Conservation (phyloP, 495 filamentous ascomycete genomes). For the Aspergillus biplanus region DNA sequence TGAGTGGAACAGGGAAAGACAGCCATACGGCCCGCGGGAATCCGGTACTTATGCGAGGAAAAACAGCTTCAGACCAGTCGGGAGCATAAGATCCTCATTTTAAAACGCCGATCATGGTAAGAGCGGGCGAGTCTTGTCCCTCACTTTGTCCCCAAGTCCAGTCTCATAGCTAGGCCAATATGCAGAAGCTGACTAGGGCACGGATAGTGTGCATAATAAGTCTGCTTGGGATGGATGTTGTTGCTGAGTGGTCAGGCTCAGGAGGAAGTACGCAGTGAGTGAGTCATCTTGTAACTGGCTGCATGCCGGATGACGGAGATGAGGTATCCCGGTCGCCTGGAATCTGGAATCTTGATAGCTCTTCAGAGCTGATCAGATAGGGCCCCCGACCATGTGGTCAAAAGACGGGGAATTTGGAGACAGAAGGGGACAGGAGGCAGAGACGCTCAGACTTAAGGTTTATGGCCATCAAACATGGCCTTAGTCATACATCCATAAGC, state of each 20-base stretch:
- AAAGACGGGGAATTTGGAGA: not conserved
- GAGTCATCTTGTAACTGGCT: not conserved
- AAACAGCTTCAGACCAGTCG: not conserved
- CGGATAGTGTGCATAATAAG: not conserved
- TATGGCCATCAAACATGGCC: no score
- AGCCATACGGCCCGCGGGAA: not conserved
- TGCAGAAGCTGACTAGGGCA: not conserved
- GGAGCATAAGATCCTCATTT: slow-evolving; percentile 8
- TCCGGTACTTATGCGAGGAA: not conserved
- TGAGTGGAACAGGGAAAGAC: not conserved
- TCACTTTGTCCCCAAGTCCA: not conserved
- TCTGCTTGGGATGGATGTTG: not conserved
- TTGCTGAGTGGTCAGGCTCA: not conserved
- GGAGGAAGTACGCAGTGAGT: not conserved
- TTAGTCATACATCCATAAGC: not conserved
- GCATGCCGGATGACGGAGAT: not conserved
- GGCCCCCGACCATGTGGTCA: not conserved
- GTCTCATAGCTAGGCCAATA: not conserved
- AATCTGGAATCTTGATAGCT: not conserved
- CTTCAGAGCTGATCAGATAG: not conserved
- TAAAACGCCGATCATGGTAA: not conserved
- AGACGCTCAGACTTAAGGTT: no score
- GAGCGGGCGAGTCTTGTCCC: not conserved
- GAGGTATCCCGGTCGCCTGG: not conserved
- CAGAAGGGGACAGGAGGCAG: no score